Conservation (phyloP, 305 asterid species). For the Fraxinus paxiana region DNA sequence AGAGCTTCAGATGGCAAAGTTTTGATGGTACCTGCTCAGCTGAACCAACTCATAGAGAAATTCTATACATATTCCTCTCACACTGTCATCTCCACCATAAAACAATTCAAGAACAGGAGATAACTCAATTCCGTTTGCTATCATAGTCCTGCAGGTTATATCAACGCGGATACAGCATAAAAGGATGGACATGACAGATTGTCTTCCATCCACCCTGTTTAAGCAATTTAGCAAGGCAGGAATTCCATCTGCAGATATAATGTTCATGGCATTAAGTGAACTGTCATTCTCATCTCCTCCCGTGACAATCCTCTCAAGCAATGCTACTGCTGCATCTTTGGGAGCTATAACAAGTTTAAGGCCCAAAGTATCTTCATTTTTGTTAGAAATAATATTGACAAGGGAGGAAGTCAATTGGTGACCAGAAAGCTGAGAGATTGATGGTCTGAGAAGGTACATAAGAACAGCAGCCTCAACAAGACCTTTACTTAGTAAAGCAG, state of each 20-base stretch:
- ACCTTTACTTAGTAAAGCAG: constrained; percentile 60
- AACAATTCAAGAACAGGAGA: constrained; percentile 68
- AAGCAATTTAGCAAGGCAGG: constrained; percentile 61
- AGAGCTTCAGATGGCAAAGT: background rate
- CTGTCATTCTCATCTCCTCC: constrained; percentile 64
- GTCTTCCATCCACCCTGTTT: constrained; percentile 46
- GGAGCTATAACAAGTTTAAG: constrained; percentile 49
- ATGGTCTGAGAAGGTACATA: constrained; percentile 52
- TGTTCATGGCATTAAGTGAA: constrained; percentile 32
- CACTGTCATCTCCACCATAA: constrained; percentile 62
- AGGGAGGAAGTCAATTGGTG: constrained; percentile 47
- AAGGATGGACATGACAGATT: constrained; percentile 46
- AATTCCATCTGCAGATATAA: constrained; percentile 50
- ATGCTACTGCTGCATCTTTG: constrained; percentile 65
- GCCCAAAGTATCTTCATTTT: constrained; percentile 38
- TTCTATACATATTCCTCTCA: constrained; percentile 58
- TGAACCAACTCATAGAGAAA: constrained; percentile 69
- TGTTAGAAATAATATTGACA: constrained; percentile 44
- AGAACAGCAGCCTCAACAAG: constrained; percentile 67
- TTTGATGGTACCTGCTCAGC: constrained; percentile 49
- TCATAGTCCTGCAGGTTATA: constrained; percentile 44
- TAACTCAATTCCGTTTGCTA: constrained; percentile 59
- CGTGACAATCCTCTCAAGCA: constrained; percentile 59
- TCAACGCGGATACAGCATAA: constrained; percentile 60
- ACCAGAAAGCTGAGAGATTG: constrained; percentile 57